These are phyloP conservation scores for Gypsophila paniculata DNA, from an alignment of 179 eudicot species.

Conservation along the genomic window DNA sequence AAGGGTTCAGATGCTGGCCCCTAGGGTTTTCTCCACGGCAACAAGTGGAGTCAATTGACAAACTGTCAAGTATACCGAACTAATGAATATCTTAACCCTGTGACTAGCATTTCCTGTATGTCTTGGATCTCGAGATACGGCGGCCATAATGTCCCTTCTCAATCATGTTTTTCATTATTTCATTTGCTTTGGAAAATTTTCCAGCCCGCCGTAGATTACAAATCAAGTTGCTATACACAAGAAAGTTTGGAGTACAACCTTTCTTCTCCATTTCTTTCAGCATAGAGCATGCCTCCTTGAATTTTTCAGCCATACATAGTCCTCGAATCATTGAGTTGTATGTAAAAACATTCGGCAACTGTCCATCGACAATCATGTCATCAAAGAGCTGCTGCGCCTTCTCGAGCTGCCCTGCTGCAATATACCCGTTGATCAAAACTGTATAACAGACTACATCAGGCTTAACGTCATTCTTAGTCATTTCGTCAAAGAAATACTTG, in stretches of 20 bases:
- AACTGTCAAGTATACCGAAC: constrained; percentile 19
- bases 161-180: constrained; percentile 53
- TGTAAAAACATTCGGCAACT: constrained; percentile 75
- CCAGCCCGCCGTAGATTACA: constrained; percentile 54
- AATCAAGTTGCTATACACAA: constrained; percentile 71
- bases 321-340: constrained; percentile 86
- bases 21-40: not conserved
- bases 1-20: not conserved
- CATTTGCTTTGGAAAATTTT: constrained; percentile 52
- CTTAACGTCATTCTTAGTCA: constrained; percentile 56
- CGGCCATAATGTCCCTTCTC: constrained; percentile 67
- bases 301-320: constrained; percentile 64
- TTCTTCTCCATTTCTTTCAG: constrained; percentile 70
- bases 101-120: constrained; percentile 46
- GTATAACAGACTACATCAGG: constrained; percentile 83
- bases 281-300: constrained; percentile 64
- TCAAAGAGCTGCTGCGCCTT: constrained; percentile 56
- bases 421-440: constrained; percentile 71
- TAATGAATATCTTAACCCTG: constrained; percentile 13
- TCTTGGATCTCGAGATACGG: constrained; percentile 50
- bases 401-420: constrained; percentile 59
- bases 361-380: constrained; percentile 62
- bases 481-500: constrained; percentile 68
- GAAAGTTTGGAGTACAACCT: constrained; percentile 74
- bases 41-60: constrained; percentile 21